Conservation (phyloP, 352 stramenopile species). For the Phytopythium helicoides region DNA sequence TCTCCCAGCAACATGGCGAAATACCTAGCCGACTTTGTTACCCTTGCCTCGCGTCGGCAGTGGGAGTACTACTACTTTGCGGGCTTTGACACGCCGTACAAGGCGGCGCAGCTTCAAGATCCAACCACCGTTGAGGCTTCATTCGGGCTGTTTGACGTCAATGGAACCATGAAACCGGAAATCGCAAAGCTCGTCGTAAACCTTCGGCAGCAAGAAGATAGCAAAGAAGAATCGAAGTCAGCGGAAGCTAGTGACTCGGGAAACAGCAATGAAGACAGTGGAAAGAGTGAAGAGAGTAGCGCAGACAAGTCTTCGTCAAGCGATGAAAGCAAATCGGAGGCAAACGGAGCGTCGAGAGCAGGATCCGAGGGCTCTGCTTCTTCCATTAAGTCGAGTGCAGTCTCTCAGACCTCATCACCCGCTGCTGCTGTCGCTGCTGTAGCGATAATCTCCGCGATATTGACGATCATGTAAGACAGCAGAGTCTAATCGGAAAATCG, state of each 20-base stretch:
- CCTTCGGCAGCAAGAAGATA: neutral
- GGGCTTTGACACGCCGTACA: slow-evolving; percentile 65
- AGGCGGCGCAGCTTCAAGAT: slow-evolving; percentile 26
- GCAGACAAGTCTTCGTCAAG: neutral
- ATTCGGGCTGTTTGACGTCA: slow-evolving; percentile 53
- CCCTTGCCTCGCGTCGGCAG: slow-evolving; percentile 23
- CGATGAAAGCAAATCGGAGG: too few relatives aligned
- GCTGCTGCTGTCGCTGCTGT: too few relatives aligned
- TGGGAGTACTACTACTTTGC: slow-evolving; percentile 75
- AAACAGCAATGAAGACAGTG: neutral
- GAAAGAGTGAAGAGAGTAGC: neutral
- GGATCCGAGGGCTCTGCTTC: too few relatives aligned
- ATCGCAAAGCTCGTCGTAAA: slow-evolving; percentile 25
- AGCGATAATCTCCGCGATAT: too few relatives aligned
- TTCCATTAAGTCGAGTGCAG: too few relatives aligned
- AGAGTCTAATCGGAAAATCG: too few relatives aligned
- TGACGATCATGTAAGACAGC: too few relatives aligned
- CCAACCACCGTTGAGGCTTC: slow-evolving; percentile 49
- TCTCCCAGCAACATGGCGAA: slow-evolving; percentile 36
- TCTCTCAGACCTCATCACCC: too few relatives aligned
- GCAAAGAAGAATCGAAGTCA: neutral
- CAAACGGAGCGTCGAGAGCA: too few relatives aligned
- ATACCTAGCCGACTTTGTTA: slow-evolving; percentile 64
- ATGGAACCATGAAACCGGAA: slow-evolving; percentile 45
- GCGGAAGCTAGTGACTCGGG: neutral